phyloP scores from a whole-genome alignment of 768 basidiomycete species.

The Tulasnella sp. region DNA sequence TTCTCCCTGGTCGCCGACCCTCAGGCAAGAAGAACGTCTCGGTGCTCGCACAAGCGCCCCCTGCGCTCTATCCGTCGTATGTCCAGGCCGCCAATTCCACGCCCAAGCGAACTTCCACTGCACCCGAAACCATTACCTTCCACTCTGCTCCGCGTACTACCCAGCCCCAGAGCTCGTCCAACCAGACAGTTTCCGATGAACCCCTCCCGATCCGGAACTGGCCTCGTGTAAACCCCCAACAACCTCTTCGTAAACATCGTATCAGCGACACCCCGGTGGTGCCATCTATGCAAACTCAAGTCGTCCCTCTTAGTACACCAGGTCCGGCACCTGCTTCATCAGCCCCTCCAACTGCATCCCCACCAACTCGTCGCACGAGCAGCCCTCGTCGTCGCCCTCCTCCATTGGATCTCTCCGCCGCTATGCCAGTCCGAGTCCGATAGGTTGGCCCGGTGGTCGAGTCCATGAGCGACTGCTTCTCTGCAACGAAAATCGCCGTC shows the following conservation, averaged over 20 bases:
- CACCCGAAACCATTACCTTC: slow-evolving; percentile 6
- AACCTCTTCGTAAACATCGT: slow-evolving; percentile 12
- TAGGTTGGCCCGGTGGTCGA: neutral
- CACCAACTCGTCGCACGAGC: slow-evolving; percentile 12
- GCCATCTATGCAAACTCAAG: slow-evolving; percentile 3
- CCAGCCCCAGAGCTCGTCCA: neutral
- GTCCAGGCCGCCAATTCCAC: neutral
- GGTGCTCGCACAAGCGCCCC: neutral
- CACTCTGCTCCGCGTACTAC: neutral
- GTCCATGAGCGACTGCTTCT: neutral
- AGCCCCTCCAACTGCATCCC: neutral
- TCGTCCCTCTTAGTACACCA: slow-evolving; percentile 2
- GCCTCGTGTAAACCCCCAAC: slow-evolving; percentile 23
- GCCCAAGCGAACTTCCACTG: neutral
- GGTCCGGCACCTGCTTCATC: neutral
- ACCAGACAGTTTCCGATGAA: neutral
- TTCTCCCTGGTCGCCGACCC: slow-evolving; percentile 8
- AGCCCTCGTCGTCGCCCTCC: slow-evolving; percentile 19
- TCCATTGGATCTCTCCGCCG: slow-evolving; percentile 20
- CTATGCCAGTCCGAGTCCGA: slow-evolving; percentile 4
- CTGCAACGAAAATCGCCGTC: slow-evolving; percentile 3
- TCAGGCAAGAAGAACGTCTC: neutral
- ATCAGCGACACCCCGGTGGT: slow-evolving; percentile 8
- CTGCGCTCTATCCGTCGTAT: slow-evolving; percentile 14
- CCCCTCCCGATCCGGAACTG: slow-evolving; percentile 21